phyloP scores from a whole-genome alignment of 176 grass and related monocot genomes.

The Oryza longistaminata region DNA sequence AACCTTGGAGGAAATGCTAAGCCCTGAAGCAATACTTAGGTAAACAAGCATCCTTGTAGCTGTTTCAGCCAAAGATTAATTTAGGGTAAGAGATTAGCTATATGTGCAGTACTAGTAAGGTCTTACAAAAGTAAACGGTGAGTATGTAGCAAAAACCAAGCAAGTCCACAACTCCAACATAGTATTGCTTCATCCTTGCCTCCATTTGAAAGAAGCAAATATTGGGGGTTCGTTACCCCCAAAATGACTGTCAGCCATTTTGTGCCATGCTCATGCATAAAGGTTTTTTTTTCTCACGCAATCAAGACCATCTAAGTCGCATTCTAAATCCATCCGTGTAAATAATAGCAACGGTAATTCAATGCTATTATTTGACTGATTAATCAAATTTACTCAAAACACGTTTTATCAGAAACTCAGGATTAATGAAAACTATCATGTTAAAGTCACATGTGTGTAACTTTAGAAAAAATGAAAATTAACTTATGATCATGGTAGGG shows the following conservation, averaged over 20 bases:
- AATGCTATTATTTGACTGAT: constrained; percentile 4
- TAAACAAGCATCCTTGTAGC: constrained; percentile 98
- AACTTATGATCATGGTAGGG: neutral
- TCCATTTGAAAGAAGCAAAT: neutral
- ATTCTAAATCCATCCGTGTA: constrained; percentile 24
- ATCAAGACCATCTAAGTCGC: neutral
- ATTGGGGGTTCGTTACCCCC: neutral
- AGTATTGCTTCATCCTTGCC: too few species aligned
- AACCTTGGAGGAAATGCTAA: constrained; percentile 98
- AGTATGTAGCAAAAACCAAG: constrained; percentile 37
- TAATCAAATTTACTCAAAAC: constrained; percentile 4
- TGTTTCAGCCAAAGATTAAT: constrained; percentile 47
- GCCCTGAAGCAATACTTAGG: constrained; percentile 99
- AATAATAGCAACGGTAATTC: neutral
- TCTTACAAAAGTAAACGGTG: constrained; percentile 23
- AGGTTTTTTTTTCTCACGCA: neutral
- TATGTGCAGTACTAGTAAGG: constrained; percentile 5
- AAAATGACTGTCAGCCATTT: constrained; percentile 19
- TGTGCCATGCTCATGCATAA: constrained; percentile 10
- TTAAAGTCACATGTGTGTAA: neutral
- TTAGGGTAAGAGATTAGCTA: constrained; percentile 39
- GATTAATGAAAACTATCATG: neutral
- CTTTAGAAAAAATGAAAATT: neutral
- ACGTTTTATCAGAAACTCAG: neutral
- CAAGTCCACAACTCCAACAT: constrained; percentile 4